Evolutionary conservation across 2,329 filamentous ascomycete genomes (phyloP), one percentile per base, ranked within the genome.

Genomic region (Dendryphion nanum): DNA sequence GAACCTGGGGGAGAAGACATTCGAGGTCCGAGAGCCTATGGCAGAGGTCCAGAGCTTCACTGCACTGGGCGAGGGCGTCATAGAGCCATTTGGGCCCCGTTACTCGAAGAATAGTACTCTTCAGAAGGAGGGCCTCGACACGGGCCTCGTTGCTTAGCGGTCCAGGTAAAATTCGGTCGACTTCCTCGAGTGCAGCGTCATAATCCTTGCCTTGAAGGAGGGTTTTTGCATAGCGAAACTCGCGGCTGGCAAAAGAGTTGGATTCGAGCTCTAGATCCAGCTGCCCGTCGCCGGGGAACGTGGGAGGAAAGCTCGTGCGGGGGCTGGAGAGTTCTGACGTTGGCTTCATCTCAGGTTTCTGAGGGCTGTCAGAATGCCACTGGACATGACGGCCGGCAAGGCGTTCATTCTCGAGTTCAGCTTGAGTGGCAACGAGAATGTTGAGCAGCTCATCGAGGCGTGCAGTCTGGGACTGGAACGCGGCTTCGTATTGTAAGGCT

Each of bases 351-450:
- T 10, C 10, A 16, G 10, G 23, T n/a, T 10, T n/a, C 10, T 10
- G 10, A 2, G 23, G 10, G n/a, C 10, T 10, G n/a, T 26, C 23
- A 8, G 23, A 26, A n/a, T n/a, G 2, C 10, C n/a, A 10, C n/a
- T n/a, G 23, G 10, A 10, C 23, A 26, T 26, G 23, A n/a, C n/a
- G n/a, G n/a, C n/a, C n/a, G 10, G n/a, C n/a, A 8, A 26, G 23
- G n/a, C 55, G 46, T 34, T 61, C 55, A 15, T 64, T 64, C 34
- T 62, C 55, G 14, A 63, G 33, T 17, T 61, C 59, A 7, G 57
- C 58, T 37, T 64, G 59, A 1, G 59, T 56, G 4, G 57, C 56
- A 15, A 58, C 50, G 36, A 56, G 58, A 0, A 61, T 46, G 20
- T 57, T 46, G 31, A 57, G 53, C 1, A 62, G 37, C 30, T 61